These are phyloP conservation scores for Hypsizygus marmoreus DNA, from an alignment of 768 basidiomycete genomes.

Conservation along the genomic window DNA sequence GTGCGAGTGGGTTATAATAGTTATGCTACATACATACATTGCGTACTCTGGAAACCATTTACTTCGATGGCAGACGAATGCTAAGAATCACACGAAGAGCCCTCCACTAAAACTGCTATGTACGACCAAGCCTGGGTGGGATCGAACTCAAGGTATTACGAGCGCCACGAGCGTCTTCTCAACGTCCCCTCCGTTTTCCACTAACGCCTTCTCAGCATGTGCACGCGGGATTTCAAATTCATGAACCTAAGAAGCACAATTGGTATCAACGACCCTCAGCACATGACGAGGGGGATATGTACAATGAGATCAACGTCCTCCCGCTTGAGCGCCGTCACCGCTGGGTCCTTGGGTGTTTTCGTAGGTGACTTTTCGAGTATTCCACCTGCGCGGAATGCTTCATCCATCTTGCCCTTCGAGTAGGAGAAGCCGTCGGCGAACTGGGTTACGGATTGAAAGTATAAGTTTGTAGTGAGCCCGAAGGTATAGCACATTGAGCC, in stretches of 20 bases:
- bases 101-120: background rate
- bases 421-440: constrained; percentile 69
- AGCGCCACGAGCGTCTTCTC: constrained; percentile 49
- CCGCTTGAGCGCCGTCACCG: constrained; percentile 42
- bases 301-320: constrained; percentile 72
- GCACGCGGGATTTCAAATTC: constrained; percentile 64
- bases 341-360: constrained; percentile 46
- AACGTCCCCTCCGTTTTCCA: constrained; percentile 55
- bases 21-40: no score
- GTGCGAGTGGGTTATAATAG: no score
- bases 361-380: constrained; percentile 57
- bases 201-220: constrained; percentile 60
- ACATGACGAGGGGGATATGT: constrained; percentile 20
- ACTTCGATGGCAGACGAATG: no score
- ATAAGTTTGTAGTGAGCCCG: constrained; percentile 27
- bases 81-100: background rate
- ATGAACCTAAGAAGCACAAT: constrained; percentile 42
- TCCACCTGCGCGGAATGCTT: constrained; percentile 57
- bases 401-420: constrained; percentile 67
- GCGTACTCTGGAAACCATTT: no score
- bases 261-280: constrained; percentile 1
- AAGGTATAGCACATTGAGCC: background rate
- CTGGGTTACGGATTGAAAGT: no score
- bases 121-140: no score
- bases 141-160: constrained; percentile 22